These are phyloP conservation scores for Colletotrichum agaves DNA, from an alignment of 2,329 filamentous ascomycete species.

Conservation along the genomic window DNA sequence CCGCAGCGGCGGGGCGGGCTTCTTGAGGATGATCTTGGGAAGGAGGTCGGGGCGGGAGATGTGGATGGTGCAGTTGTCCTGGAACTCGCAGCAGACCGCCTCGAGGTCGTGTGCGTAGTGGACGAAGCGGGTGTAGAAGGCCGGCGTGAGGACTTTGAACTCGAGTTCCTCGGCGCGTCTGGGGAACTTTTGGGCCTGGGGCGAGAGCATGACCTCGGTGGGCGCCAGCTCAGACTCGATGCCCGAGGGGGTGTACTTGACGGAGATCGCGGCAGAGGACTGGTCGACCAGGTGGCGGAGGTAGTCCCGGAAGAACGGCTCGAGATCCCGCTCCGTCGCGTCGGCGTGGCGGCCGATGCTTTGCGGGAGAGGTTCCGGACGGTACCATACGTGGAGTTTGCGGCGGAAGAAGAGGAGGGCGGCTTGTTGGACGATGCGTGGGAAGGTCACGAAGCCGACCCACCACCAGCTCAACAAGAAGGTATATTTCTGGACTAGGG, in stretches of 20 bases:
- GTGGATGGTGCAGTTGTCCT: conserved; percentile 68
- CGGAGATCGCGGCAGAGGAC: conserved; percentile 54
- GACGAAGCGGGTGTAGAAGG: conserved; percentile 74
- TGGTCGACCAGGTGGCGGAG: conserved; percentile 60
- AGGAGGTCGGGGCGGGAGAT: conserved; percentile 66
- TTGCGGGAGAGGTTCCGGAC: conserved; percentile 68
- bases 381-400: conserved; percentile 71
- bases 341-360: conserved; percentile 67
- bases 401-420: conserved; percentile 64
- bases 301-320: conserved; percentile 59
- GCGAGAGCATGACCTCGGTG: conserved; percentile 51
- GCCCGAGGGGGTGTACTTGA: conserved; percentile 67
- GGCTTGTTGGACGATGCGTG: conserved; percentile 72
- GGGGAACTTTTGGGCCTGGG: conserved; percentile 38
- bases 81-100: conserved; percentile 68
- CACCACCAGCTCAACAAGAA: conserved; percentile 72
- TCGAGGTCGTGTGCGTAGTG: conserved; percentile 71
- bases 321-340: conserved; percentile 57
- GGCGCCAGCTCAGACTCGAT: conserved; percentile 40
- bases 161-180: conserved; percentile 54
- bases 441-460: conserved; percentile 74
- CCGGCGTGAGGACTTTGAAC: conserved; percentile 70
- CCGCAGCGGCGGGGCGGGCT: conserved; percentile 48
- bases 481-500: conserved; percentile 50
- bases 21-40: conserved; percentile 55